Conservation (phyloP, 2,329 filamentous ascomycete species). For the Aspergillus ustus region DNA sequence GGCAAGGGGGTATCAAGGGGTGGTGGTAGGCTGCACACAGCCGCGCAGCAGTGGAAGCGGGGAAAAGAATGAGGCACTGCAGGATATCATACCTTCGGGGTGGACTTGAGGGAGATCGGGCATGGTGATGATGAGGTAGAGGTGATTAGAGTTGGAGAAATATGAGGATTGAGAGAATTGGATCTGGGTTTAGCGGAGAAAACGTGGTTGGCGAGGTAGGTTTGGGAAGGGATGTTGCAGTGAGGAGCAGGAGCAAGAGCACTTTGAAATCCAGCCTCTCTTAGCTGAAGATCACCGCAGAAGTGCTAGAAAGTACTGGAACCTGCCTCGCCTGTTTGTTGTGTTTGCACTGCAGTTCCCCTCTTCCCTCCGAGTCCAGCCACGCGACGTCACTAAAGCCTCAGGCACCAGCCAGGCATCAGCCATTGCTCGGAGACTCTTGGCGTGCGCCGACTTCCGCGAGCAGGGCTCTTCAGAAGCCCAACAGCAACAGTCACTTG, state of each 20-base stretch:
- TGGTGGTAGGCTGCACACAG: conserved; percentile 16
- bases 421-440: background rate
- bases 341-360: conserved; percentile 32
- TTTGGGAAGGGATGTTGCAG: conserved; percentile 17
- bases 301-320: conserved; percentile 48
- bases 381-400: conserved; percentile 16
- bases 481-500: conserved; percentile 1
- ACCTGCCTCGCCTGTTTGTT: conserved; percentile 39
- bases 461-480: background rate
- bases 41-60: conserved; percentile 19
- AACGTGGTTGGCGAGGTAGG: conserved; percentile 15
- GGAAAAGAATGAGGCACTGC: conserved; percentile 32
- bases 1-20: background rate
- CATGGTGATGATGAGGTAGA: conserved; percentile 26
- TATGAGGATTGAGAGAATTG: conserved; percentile 1
- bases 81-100: conserved; percentile 51
- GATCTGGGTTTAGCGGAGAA: conserved; percentile 5
- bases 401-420: conserved; percentile 1
- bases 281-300: conserved; percentile 29
- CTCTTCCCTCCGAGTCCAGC: conserved; percentile 25
- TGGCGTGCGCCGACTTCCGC: conserved; percentile 9
- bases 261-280: conserved; percentile 21
- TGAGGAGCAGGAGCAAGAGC: conserved; percentile 25
- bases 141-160: conserved; percentile 14
- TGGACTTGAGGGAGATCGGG: conserved; percentile 39